Evolutionary conservation across 2,329 filamentous ascomycete species (phyloP).

Genomic region (Eutypa lata): DNA sequence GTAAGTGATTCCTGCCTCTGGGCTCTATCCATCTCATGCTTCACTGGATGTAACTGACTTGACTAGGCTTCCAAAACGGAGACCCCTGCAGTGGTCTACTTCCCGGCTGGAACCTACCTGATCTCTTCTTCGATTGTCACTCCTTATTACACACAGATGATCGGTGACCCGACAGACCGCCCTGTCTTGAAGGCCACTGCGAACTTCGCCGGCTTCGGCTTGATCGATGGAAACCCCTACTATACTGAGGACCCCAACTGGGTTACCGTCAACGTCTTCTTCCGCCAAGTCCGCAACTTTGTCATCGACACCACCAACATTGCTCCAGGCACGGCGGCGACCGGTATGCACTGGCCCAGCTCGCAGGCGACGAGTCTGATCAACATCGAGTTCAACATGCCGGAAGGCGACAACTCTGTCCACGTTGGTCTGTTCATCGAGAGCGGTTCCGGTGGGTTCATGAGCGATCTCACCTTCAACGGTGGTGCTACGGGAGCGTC

Average conservation of each 20-base stretch:
- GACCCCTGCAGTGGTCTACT: constrained; percentile 41
- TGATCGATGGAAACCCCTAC: constrained; percentile 57
- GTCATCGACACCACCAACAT: constrained; percentile 50
- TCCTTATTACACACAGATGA: constrained; percentile 61
- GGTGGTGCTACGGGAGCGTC: constrained; percentile 59
- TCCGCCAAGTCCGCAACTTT: constrained; percentile 62
- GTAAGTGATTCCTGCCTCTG: constrained; percentile 25
- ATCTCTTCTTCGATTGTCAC: constrained; percentile 55
- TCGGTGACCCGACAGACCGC: constrained; percentile 56
- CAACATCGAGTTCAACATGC: constrained; percentile 49
- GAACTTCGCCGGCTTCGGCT: constrained; percentile 51
- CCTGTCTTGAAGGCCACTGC: constrained; percentile 52
- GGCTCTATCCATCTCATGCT: not conserved
- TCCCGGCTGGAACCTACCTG: constrained; percentile 50
- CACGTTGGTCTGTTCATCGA: constrained; percentile 32
- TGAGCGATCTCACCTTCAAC: constrained; percentile 60
- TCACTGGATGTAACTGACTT: constrained; percentile 9
- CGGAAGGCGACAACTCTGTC: constrained; percentile 23
- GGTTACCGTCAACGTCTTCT: constrained; percentile 59
- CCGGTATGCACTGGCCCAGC: constrained; percentile 62
- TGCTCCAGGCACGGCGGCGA: constrained; percentile 26
- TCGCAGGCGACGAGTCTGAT: constrained; percentile 54
- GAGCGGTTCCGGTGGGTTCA: constrained; percentile 36
- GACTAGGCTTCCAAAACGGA: constrained; percentile 36
- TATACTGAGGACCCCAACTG: constrained; percentile 36